These are phyloP conservation scores for Fusarium sp. DNA, from an alignment of 2,329 filamentous ascomycete species.

Conservation along the genomic window DNA sequence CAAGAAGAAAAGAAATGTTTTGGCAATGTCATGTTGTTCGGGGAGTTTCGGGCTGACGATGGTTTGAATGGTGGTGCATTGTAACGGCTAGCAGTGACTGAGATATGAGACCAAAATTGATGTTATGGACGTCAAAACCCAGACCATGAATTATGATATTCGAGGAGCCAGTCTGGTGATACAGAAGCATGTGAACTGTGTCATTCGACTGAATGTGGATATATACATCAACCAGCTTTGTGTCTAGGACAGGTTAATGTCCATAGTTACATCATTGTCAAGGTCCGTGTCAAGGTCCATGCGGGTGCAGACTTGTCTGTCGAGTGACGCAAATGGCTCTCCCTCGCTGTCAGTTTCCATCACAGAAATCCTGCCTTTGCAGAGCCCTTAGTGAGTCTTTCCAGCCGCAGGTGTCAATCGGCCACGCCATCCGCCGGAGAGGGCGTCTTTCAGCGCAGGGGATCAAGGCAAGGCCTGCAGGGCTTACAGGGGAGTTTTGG, in stretches of 20 bases:
- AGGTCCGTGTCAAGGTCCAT: constrained; percentile 14
- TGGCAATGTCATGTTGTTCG: constrained; percentile 16
- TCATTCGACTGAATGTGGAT: constrained; percentile 27
- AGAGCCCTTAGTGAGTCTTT: neutral
- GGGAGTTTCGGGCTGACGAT: constrained; percentile 33
- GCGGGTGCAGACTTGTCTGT: constrained; percentile 28
- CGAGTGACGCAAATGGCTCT: constrained; percentile 43
- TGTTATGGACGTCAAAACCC: constrained; percentile 3
- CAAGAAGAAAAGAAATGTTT: constrained; percentile 16
- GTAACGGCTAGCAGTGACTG: constrained; percentile 10
- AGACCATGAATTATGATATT: constrained; percentile 5
- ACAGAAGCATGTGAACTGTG: constrained; percentile 21
- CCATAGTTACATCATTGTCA: constrained; percentile 33
- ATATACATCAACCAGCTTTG: constrained; percentile 19
- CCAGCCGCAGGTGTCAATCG: constrained; percentile 19
- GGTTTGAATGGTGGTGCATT: constrained; percentile 17
- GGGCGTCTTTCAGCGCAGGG: constrained; percentile 30
- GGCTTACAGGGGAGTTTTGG: constrained; percentile 27
- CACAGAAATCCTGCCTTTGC: constrained; percentile 12
- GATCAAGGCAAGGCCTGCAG: constrained; percentile 28
- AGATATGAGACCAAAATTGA: constrained; percentile 16
- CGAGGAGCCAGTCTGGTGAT: neutral
- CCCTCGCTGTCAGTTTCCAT: constrained; percentile 26
- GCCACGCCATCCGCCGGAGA: constrained; percentile 38
- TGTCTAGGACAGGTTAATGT: constrained; percentile 13